These are phyloP conservation scores for Elsinoe arachidis DNA, from an alignment of 2,329 filamentous ascomycete species.

Conservation along the genomic window DNA sequence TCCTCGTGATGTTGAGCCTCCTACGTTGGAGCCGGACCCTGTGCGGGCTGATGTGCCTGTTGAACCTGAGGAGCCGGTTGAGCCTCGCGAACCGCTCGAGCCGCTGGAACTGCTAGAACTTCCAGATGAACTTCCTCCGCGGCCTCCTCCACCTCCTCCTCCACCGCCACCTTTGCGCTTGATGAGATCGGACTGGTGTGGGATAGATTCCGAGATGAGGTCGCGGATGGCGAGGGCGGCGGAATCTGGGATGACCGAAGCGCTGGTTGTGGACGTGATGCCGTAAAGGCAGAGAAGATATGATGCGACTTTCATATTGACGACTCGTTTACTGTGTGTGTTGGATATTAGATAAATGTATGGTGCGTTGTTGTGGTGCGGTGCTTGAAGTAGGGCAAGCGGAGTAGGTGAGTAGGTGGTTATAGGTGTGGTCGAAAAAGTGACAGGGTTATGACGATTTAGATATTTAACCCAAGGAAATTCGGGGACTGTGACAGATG, in stretches of 20 bases:
- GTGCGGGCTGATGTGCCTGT: constrained; percentile 16
- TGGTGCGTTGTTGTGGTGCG: neutral
- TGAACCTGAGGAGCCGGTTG: neutral
- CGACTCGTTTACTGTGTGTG: too few species aligned
- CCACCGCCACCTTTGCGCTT: constrained; percentile 10
- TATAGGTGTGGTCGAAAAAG: constrained; percentile 30
- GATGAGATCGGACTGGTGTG: neutral
- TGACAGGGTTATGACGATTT: constrained; percentile 1
- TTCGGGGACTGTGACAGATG: neutral
- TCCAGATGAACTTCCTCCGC: neutral
- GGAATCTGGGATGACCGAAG: neutral
- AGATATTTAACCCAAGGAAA: constrained; percentile 6
- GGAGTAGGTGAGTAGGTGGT: neutral
- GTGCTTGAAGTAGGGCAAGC: neutral
- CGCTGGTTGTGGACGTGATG: neutral
- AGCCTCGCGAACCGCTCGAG: neutral
- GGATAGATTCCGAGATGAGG: neutral
- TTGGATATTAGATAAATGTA: neutral
- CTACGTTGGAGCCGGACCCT: constrained; percentile 24
- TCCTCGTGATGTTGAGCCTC: constrained; percentile 45
- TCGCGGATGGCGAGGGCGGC: neutral
- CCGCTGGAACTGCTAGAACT: neutral
- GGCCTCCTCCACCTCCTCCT: neutral
- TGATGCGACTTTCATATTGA: neutral
- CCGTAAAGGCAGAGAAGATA: constrained; percentile 10